Base-by-base conservation (phyloP, 176 grass and related monocot genomes). In the Zizania latifolia region DNA sequence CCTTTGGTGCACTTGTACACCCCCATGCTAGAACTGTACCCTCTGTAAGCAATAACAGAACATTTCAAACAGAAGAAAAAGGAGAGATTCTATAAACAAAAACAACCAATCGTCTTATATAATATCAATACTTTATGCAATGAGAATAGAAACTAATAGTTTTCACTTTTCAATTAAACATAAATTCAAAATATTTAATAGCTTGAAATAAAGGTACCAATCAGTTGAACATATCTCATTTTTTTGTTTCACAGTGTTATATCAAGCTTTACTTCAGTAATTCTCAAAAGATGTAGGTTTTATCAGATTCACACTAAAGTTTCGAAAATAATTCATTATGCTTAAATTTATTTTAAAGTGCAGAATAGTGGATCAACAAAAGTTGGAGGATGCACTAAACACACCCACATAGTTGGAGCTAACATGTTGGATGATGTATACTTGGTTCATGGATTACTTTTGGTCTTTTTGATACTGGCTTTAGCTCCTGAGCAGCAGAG, bases 391-490 rank as follows among this genome's bases (percentile, higher is more conserved):
- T 36, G 11, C 48, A 71, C 19, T 34, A 17, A 30, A 72, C 54
- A 10, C 6, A 4, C 30, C 4, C 2, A 48, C 67, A 19, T 70
- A 37, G 17, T n/a, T n/a, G n/a, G n/a, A n/a, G n/a, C 17, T 27
- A 76, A 70, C 19, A 62, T 51, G 65, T 62, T 71, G 3, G 56
- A 15, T 71, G 36, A 74, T 24, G 21, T 8, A 13, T 40, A 11
- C 4, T 63, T 77, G 15, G 32, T 78, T 78, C 33, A 57, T 78
- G 58, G 6, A 55, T 65, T 39, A 12, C 19, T 54, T 65, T 65
- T 38, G n/a, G n/a, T n/a, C n/a, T n/a, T n/a, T n/a, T n/a, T 82
- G 45, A 21, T 27, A 10, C 37, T 40, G n/a, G 10, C 5, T 24
- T 65, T 65, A 51, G 17, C 32, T 71, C 5, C 34, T 4, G 34